Percentiles rank a stretch among this genome's conserved stretches.
These are phyloP conservation scores for Pseudogymnoascus sp. DNA, from an alignment of 2,329 filamentous ascomycete species.

Conservation along the genomic window DNA sequence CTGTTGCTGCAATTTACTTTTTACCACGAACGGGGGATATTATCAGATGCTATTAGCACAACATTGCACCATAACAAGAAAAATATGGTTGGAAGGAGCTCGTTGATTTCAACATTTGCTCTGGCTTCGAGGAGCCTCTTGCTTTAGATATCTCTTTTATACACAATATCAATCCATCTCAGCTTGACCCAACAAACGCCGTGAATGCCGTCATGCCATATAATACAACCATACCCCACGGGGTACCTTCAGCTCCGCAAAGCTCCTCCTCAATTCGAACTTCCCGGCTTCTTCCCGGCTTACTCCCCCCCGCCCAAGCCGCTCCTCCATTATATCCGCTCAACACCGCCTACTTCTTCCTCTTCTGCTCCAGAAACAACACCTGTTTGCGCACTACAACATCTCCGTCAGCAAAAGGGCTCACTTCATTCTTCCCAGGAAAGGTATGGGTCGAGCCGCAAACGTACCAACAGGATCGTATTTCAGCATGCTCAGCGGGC, in stretches of 20 bases:
- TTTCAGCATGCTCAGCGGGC: slow-evolving; percentile 94
- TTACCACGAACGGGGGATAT: background rate
- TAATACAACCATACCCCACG: background rate
- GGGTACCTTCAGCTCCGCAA: background rate
- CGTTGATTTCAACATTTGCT: background rate
- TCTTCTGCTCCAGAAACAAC: slow-evolving; percentile 84
- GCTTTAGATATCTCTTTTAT: background rate
- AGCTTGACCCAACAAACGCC: slow-evolving; percentile 6
- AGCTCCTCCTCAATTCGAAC: background rate
- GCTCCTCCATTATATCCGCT: background rate
- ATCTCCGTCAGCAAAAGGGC: background rate
- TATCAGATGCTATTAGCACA: background rate
- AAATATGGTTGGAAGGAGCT: background rate
- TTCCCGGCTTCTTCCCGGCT: background rate
- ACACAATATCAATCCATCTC: slow-evolving; percentile 2
- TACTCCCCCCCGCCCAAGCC: background rate
- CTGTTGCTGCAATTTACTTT: background rate
- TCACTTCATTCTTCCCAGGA: background rate
- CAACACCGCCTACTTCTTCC: slow-evolving; percentile 46
- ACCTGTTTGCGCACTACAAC: slow-evolving; percentile 77
- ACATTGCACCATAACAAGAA: background rate
- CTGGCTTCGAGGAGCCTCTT: slow-evolving; percentile 3
- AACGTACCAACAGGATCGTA: slow-evolving; percentile 91
- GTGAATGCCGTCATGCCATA: slow-evolving; percentile 6
- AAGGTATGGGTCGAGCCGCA: background rate